Evolutionary conservation across 208 protist genomes (phyloP).

Genomic region (Leishmania martiniquensis): DNA sequence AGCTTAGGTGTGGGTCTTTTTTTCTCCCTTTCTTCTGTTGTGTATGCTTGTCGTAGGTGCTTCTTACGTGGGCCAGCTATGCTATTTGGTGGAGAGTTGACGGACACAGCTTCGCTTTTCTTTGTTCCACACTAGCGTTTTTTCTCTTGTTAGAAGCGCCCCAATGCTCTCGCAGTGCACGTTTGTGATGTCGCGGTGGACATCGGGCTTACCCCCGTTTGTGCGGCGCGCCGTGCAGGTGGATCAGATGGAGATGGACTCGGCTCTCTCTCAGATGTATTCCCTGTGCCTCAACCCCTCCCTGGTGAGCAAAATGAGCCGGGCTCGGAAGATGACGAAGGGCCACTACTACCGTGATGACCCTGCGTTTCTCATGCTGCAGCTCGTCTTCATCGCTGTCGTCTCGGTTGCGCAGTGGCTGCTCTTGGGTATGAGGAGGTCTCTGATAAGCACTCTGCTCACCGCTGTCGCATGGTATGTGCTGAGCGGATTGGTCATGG

Average conservation of each 20-base stretch:
- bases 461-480: slow-evolving; percentile 43
- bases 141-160: neutral
- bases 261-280: slow-evolving; percentile 92
- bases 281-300: slow-evolving; percentile 79
- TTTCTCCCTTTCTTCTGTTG: slow-evolving; percentile 1
- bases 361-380: slow-evolving; percentile 96
- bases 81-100: neutral
- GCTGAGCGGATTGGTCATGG: slow-evolving; percentile 67
- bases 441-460: slow-evolving; percentile 66
- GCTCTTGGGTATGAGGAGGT: slow-evolving; percentile 27
- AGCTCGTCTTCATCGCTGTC: slow-evolving; percentile 84
- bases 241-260: slow-evolving; percentile 94
- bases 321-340: slow-evolving; percentile 95
- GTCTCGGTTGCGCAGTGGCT: slow-evolving; percentile 54
- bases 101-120: neutral
- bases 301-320: slow-evolving; percentile 89
- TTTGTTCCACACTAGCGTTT: neutral
- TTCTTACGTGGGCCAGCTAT: neutral
- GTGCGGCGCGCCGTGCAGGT: slow-evolving; percentile 76
- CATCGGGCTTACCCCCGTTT: slow-evolving; percentile 77
- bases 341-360: slow-evolving; percentile 97
- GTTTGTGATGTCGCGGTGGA: slow-evolving; percentile 57
- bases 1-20: slow-evolving; percentile 1
- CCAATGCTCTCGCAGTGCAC: slow-evolving; percentile 26
- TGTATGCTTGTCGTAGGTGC: neutral